Evolutionary conservation across 768 basidiomycete species (phyloP), one percentile per base, ranked within the genome.

Genomic region (Pulveroboletus ravenelii): DNA sequence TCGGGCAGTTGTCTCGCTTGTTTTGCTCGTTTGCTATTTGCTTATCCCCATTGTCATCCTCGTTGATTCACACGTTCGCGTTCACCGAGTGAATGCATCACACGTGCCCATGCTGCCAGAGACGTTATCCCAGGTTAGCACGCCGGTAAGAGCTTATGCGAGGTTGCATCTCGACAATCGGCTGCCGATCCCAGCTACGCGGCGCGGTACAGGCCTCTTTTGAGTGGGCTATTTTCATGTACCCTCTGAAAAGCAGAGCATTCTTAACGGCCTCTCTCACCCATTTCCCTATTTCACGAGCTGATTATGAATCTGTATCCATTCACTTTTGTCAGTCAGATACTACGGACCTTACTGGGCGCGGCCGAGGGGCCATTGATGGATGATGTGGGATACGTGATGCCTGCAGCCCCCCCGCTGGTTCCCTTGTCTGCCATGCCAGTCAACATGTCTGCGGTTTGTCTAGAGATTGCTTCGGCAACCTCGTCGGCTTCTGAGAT

Each of bases 401-500:
- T 37, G 10, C 13, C 12, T 15, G 17, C 14, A 15, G 23, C 48
- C 46, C 41, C 23, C 29, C 36, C 43, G 32, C 42, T 5, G 20
- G 15, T 50, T 39, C 38, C 39, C 17, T 47, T 40, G 3, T n/a
- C 36, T 17, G 43, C 17, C 10, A 5, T 31, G 25, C 38, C 49
- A 12, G 6, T 36, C 31, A 36, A 59, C 38, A 42, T 45, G 34
- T 48, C 56, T 39, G 45, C 41, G 14, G 56, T 59, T 25, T 59
- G 62, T 31, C 31, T 46, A 14, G 52, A 62, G 37, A 61, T 63
- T 48, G 62, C 59, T 34, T 59, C 53, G 39, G 51, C 54, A 1
- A 54, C 56, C 31, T 64, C 62, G 10, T 43, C 47, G 0, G 49
- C 51, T 39, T 62, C 62, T 35, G 62, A 47, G 52, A 54, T 64